Conservation (phyloP, 768 basidiomycete species). For the Psilocybe sp. region DNA sequence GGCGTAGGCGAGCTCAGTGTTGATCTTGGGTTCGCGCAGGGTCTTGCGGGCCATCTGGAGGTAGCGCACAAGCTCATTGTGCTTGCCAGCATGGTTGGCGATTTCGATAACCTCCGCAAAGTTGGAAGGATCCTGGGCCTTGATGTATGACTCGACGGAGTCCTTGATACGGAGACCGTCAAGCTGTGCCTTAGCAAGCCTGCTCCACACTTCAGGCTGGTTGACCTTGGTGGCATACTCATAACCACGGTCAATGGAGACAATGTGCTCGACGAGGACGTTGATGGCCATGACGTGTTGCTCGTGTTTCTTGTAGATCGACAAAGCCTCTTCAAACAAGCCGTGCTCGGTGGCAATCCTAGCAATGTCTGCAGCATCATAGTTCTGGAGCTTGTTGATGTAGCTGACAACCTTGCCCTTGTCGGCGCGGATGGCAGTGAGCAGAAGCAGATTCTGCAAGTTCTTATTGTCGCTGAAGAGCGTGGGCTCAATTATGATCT, state of each 20-base stretch:
- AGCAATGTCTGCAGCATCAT: constrained; percentile 92
- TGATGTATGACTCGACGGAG: constrained; percentile 97
- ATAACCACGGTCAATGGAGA: constrained; percentile 93
- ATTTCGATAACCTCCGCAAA: constrained; percentile 96
- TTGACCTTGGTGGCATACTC: constrained; percentile 97
- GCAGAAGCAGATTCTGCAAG: constrained; percentile 89
- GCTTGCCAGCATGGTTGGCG: constrained; percentile 82
- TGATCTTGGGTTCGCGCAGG: constrained; percentile 94
- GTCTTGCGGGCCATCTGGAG: constrained; percentile 98
- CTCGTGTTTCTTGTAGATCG: constrained; percentile 97
- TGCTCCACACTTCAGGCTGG: constrained; percentile 94
- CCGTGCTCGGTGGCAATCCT: constrained; percentile 96
- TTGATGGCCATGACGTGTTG: constrained; percentile 96
- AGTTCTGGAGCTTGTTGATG: constrained; percentile 96
- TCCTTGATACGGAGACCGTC: constrained; percentile 98
- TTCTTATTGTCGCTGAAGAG: constrained; percentile 98
- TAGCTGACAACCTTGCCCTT: constrained; percentile 98
- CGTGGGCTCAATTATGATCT: constrained; percentile 96
- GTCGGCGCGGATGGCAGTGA: constrained; percentile 96
- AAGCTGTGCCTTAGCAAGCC: constrained; percentile 97
- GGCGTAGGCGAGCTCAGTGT: constrained; percentile 96
- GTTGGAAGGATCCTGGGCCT: constrained; percentile 93
- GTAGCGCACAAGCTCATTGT: constrained; percentile 92
- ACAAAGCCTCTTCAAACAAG: constrained; percentile 92
- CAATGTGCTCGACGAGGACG: constrained; percentile 97